Evolutionary conservation across 345 rosid species (phyloP).

Genomic region (Toxicodendron radicans): DNA sequence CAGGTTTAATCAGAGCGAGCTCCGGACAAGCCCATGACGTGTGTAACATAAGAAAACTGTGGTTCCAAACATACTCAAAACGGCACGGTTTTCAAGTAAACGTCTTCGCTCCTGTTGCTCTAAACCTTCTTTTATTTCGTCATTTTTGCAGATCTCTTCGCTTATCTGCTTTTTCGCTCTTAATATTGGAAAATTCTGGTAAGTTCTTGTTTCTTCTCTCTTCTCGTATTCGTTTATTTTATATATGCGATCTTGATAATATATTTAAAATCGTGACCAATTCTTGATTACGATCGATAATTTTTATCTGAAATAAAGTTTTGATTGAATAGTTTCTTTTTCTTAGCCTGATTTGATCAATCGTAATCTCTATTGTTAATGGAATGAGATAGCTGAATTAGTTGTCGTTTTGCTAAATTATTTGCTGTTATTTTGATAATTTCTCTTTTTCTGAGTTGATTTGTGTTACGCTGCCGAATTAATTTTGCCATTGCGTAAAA

Average conservation of each 20-base stretch:
- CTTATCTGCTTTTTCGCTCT: constrained; percentile 13
- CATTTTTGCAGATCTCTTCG: constrained; percentile 24
- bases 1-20: background rate
- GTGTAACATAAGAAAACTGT: background rate
- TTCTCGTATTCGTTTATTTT: constrained; percentile 7
- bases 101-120: constrained; percentile 20
- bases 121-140: constrained; percentile 12
- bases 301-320: background rate
- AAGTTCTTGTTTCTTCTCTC: constrained; percentile 22
- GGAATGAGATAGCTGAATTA: background rate
- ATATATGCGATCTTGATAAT: constrained; percentile 17
- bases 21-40: background rate
- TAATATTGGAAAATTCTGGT: constrained; percentile 33
- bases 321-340: background rate
- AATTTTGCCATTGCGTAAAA: background rate
- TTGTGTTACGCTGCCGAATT: background rate
- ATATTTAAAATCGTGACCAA: constrained; percentile 15
- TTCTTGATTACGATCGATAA: background rate
- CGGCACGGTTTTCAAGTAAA: constrained; percentile 16
- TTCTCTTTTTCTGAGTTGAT: background rate
- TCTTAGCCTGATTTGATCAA: background rate
- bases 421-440: background rate
- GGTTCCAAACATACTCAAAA: constrained; percentile 12
- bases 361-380: background rate
- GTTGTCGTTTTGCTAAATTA: background rate